Evolutionary conservation across 768 basidiomycete species (phyloP).

Genomic region (Termitomyces sp.): DNA sequence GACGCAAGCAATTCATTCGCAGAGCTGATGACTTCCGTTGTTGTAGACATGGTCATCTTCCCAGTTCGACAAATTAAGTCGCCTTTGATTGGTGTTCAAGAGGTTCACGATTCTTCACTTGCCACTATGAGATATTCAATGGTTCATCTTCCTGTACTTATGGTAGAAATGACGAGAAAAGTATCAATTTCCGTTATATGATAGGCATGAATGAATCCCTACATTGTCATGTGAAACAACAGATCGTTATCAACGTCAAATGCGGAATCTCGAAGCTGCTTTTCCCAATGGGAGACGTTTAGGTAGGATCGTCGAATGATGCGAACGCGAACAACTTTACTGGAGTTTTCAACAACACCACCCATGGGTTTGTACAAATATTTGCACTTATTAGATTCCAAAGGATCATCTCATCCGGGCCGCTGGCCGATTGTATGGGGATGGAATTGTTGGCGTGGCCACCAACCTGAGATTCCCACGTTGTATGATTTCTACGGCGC

Average conservation of each 20-base stretch:
- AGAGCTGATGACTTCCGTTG: slow-evolving; percentile 47
- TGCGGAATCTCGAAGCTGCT: neutral
- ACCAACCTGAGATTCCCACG: no score
- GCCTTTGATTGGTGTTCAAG: neutral
- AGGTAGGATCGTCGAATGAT: no score
- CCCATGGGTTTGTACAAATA: neutral
- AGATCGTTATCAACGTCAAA: neutral
- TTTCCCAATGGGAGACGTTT: neutral
- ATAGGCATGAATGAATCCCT: neutral
- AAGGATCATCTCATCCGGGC: neutral
- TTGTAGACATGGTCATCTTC: slow-evolving; percentile 18
- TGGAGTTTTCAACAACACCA: no score
- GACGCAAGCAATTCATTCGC: slow-evolving; percentile 62
- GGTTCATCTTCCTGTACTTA: neutral
- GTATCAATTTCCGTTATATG: neutral
- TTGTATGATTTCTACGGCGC: neutral
- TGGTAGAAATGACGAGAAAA: neutral
- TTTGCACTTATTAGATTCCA: neutral
- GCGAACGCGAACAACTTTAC: no score
- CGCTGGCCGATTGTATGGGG: no score
- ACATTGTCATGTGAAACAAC: neutral
- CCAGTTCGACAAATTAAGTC: neutral
- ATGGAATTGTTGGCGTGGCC: no score
- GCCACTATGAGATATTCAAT: neutral
- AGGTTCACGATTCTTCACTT: neutral